These are phyloP conservation scores for Stachybotrys chlorohalonatus DNA, from an alignment of 2,329 filamentous ascomycete species.

Conservation along the genomic window DNA sequence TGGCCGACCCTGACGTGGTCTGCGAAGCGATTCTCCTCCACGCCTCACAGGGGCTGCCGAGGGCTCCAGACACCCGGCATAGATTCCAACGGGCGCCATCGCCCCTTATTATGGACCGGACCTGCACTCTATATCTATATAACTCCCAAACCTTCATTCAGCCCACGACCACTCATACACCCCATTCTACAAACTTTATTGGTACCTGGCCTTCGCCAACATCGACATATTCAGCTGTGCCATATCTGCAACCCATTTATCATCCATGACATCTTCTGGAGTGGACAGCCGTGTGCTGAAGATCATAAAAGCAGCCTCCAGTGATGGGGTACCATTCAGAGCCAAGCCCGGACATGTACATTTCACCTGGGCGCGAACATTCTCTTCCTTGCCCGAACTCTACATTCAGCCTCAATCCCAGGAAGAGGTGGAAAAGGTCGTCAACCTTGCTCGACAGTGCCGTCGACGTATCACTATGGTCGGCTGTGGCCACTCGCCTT, in stretches of 20 bases:
- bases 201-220: too few relatives aligned
- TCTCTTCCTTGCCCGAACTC: not conserved
- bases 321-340: not conserved
- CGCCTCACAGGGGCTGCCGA: too few relatives aligned
- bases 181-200: too few relatives aligned
- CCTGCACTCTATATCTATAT: too few relatives aligned
- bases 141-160: too few relatives aligned
- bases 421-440: not conserved
- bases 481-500: not conserved
- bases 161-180: too few relatives aligned
- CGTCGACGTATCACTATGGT: not conserved
- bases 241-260: not conserved
- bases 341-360: not conserved
- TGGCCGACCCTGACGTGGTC: too few relatives aligned
- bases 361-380: not conserved
- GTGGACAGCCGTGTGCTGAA: not conserved
- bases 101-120: too few relatives aligned
- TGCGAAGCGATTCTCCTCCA: too few relatives aligned
- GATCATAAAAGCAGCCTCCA: not conserved
- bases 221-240: not conserved
- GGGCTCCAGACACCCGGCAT: too few relatives aligned
- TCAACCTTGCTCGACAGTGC: not conserved
- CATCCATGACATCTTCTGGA: not conserved
- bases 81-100: too few relatives aligned
- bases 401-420: not conserved